A percentile compares a stretch with the other conserved stretches of the same genome.
Conservation (phyloP, 73 alveolate species). For the Paramecium pentaurelia region DNA sequence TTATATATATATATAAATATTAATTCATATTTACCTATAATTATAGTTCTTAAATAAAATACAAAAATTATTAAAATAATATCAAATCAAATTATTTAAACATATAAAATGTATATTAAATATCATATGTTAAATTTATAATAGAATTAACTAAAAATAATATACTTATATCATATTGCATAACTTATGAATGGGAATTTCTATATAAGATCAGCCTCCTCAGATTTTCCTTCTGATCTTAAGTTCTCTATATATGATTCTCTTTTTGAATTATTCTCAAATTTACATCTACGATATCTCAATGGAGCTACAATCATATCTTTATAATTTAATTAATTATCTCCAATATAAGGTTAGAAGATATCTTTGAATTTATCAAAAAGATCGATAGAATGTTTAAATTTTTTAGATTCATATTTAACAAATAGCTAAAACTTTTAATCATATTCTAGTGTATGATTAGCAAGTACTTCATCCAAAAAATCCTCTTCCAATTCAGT, state of each 20-base stretch:
- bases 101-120: too few species aligned
- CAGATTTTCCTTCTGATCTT: not conserved
- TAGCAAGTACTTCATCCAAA: not conserved
- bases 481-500: conserved; percentile 24
- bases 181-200: not conserved
- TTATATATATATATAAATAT: not conserved
- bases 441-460: not conserved
- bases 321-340: not conserved
- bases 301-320: not conserved
- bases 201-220: not conserved
- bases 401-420: not conserved
- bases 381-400: not conserved
- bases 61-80: too few species aligned
- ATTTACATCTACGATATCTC: not conserved
- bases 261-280: not conserved
- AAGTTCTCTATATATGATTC: not conserved
- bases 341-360: not conserved
- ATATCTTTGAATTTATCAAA: not conserved
- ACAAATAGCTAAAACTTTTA: not conserved
- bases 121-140: too few species aligned
- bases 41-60: too few species aligned
- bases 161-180: not conserved
- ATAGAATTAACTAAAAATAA: not conserved
- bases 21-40: not conserved
- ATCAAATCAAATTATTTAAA: too few species aligned